These are phyloP conservation scores for Zelonia costaricensis DNA, from an alignment of 208 protist genomes.

Conservation along the genomic window DNA sequence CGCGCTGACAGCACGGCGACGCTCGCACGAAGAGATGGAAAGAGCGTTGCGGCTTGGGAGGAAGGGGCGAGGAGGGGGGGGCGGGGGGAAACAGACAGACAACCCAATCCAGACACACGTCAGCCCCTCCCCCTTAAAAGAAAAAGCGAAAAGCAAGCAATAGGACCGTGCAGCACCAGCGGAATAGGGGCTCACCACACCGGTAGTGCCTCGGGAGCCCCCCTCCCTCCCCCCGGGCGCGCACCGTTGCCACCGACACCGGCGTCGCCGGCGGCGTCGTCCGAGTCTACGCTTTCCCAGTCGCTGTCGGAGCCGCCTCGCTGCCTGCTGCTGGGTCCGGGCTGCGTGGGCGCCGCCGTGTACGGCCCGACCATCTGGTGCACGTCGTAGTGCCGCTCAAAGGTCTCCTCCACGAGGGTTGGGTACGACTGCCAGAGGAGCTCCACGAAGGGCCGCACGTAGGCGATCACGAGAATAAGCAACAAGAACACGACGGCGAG, in stretches of 20 bases:
- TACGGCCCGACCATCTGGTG: slow-evolving; percentile 25
- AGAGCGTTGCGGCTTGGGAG: too few species aligned
- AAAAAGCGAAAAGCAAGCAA: too few species aligned
- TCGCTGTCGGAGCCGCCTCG: background rate
- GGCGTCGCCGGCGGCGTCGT: background rate
- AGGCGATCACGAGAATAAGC: slow-evolving; percentile 11
- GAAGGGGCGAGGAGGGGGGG: too few species aligned
- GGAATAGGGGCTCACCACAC: too few species aligned
- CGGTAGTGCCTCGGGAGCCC: too few species aligned
- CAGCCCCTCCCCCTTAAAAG: too few species aligned
- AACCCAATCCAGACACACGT: too few species aligned
- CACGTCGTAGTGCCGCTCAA: slow-evolving; percentile 34
- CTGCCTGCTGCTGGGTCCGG: background rate
- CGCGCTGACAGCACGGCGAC: too few species aligned
- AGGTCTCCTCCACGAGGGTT: slow-evolving; percentile 24
- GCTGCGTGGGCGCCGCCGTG: too few species aligned
- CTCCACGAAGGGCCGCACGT: slow-evolving; percentile 7
- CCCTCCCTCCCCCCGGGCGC: background rate
- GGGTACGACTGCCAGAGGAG: slow-evolving; percentile 8
- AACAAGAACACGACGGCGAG: slow-evolving; percentile 6
- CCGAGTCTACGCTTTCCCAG: slow-evolving; percentile 22
- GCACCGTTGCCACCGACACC: background rate
- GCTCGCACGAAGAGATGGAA: too few species aligned
- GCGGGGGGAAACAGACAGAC: too few species aligned
- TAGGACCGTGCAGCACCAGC: too few species aligned